These are phyloP conservation scores for Cercospora sp. DNA, from an alignment of 2,329 filamentous ascomycete species.

Conservation along the genomic window DNA sequence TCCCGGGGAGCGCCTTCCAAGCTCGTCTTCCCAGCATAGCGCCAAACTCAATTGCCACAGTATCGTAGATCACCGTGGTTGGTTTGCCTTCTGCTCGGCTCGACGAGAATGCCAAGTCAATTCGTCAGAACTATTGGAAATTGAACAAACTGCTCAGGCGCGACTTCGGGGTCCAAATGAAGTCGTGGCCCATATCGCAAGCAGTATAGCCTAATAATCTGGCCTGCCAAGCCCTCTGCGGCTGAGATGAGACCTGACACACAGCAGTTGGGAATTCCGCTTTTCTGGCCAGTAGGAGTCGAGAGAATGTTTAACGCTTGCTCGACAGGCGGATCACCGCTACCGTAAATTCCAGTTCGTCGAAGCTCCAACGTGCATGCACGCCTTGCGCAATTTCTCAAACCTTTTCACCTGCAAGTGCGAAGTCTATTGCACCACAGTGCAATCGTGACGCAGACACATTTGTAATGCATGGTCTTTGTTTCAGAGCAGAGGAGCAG, in stretches of 20 bases:
- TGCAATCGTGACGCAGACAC: constrained; percentile 3
- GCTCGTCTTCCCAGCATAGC: background rate
- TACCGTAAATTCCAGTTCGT: constrained; percentile 12
- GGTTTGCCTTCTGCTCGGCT: background rate
- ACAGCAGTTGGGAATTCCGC: background rate
- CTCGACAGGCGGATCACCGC: constrained; percentile 8
- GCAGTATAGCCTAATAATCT: background rate
- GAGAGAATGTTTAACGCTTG: background rate
- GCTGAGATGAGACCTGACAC: background rate
- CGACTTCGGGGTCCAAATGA: background rate
- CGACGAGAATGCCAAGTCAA: background rate
- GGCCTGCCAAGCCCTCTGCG: background rate
- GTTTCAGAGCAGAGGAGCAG: background rate
- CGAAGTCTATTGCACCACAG: constrained; percentile 18
- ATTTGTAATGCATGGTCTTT: background rate
- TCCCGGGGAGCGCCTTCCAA: background rate
- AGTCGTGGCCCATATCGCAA: background rate
- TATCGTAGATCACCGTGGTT: background rate
- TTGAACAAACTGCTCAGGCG: background rate
- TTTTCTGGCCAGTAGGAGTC: background rate
- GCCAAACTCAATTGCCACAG: background rate
- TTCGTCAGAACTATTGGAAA: background rate
- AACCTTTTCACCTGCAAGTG: constrained; percentile 16
- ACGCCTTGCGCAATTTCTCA: constrained; percentile 19
- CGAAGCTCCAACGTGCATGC: constrained; percentile 8